Evolutionary conservation across 1,284 basidiomycete species (phyloP).

Genomic region (Mycosarcoma maydis): DNA sequence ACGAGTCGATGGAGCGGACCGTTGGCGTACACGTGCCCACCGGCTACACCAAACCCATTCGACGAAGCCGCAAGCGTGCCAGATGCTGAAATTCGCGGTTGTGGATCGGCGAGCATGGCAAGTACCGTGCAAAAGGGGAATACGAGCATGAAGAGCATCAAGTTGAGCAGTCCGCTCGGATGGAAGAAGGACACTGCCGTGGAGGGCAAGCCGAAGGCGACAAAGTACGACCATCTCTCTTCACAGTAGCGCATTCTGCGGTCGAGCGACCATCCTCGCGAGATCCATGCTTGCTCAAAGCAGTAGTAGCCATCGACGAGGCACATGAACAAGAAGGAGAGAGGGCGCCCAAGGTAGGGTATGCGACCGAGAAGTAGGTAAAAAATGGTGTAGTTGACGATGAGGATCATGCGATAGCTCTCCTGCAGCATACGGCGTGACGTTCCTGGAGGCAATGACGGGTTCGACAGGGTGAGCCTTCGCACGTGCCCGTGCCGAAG

Average conservation of each 20-base stretch:
- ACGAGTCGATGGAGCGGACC: slow-evolving; percentile 49
- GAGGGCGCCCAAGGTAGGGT: slow-evolving; percentile 52
- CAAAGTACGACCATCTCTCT: slow-evolving; percentile 64
- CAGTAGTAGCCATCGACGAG: slow-evolving; percentile 66
- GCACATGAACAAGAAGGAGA: slow-evolving; percentile 62
- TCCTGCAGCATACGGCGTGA: slow-evolving; percentile 52
- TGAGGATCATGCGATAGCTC: slow-evolving; percentile 56
- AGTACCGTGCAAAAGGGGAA: slow-evolving; percentile 65
- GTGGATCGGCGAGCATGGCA: slow-evolving; percentile 60
- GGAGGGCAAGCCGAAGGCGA: slow-evolving; percentile 64
- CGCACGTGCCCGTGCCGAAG: slow-evolving; percentile 38
- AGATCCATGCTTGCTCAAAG: slow-evolving; percentile 64
- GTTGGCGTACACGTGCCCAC: slow-evolving; percentile 21
- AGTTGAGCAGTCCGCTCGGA: slow-evolving; percentile 62
- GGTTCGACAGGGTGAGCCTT: slow-evolving; percentile 29
- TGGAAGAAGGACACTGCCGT: slow-evolving; percentile 65
- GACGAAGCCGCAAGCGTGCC: slow-evolving; percentile 36
- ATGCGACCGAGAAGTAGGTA: slow-evolving; percentile 51
- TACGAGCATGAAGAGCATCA: slow-evolving; percentile 66
- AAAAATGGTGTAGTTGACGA: slow-evolving; percentile 57
- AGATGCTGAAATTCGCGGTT: slow-evolving; percentile 49
- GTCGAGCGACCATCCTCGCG: slow-evolving; percentile 54
- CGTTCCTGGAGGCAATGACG: slow-evolving; percentile 38
- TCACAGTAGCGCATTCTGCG: slow-evolving; percentile 64
- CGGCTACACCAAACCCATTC: slow-evolving; percentile 8